These are phyloP conservation scores for Lactifluus rugatus DNA, from an alignment of 768 basidiomycete species.

Conservation along the genomic window DNA sequence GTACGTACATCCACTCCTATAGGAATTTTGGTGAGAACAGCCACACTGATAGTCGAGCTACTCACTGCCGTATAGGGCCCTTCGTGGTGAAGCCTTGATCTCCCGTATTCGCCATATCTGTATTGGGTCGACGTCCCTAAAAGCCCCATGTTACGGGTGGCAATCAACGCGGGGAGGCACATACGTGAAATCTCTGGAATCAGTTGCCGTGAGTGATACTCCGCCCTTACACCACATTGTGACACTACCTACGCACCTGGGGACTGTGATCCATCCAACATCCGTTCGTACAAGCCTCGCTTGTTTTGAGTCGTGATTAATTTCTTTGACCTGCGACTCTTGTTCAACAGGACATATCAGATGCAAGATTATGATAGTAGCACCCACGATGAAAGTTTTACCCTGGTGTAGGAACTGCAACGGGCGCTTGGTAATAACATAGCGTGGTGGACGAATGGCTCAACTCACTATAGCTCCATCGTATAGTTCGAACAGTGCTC, in stretches of 20 bases:
- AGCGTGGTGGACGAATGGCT: neutral
- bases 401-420: constrained; percentile 83
- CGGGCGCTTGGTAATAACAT: neutral
- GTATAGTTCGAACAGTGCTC: constrained; percentile 82
- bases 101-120: constrained; percentile 67
- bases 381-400: constrained; percentile 59
- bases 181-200: constrained; percentile 65
- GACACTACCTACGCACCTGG: constrained; percentile 34
- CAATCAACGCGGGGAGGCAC: constrained; percentile 19
- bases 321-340: constrained; percentile 53
- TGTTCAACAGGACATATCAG: neutral
- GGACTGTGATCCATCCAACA: constrained; percentile 76
- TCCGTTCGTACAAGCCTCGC: constrained; percentile 65
- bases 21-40: neutral
- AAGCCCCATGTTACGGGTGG: neutral
- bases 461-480: constrained; percentile 71
- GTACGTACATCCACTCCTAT: constrained; percentile 55
- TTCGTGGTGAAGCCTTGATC: constrained; percentile 44
- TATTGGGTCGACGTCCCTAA: constrained; percentile 55
- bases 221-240: neutral
- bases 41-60: constrained; percentile 12
- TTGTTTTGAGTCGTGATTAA: constrained; percentile 68
- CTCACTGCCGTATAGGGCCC: constrained; percentile 67
- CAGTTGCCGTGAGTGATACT: neutral
- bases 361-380: neutral